phyloP scores from a whole-genome alignment of 2,329 filamentous ascomycete species.

The Monosporascus ibericus region DNA sequence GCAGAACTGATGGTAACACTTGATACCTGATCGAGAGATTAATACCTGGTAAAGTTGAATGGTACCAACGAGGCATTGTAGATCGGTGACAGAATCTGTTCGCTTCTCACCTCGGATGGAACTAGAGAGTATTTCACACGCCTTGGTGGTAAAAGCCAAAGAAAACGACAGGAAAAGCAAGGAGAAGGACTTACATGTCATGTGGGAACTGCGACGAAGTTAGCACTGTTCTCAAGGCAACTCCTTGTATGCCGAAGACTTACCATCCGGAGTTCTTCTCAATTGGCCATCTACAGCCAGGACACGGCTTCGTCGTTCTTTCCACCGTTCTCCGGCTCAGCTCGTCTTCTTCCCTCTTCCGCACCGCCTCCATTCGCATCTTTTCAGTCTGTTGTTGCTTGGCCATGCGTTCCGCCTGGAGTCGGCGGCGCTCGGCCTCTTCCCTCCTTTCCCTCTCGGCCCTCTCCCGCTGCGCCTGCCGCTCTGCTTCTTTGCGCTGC shows the following conservation, averaged over 20 bases:
- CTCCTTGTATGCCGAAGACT: not conserved
- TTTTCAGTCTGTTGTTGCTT: not conserved
- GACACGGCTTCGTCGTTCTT: constrained; percentile 12
- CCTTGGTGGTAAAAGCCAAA: not conserved
- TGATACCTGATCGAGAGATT: not conserved
- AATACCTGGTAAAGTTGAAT: not conserved
- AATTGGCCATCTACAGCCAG: constrained; percentile 9
- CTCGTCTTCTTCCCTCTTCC: constrained; percentile 7
- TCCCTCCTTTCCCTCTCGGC: not conserved
- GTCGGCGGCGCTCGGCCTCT: not conserved
- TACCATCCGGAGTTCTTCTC: constrained; percentile 15
- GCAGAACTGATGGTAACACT: not conserved
- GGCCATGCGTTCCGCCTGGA: not conserved
- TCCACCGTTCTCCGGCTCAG: constrained; percentile 4
- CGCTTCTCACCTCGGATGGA: not conserved
- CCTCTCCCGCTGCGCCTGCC: not conserved
- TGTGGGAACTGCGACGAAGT: constrained; percentile 9
- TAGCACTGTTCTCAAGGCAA: not conserved
- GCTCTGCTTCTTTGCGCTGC: not conserved
- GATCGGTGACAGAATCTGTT: not conserved
- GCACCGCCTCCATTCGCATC: not conserved
- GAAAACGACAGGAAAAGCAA: not conserved
- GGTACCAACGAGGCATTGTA: not conserved
- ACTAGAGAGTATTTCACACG: not conserved
- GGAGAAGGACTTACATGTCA: constrained; percentile 11